Evolutionary conservation across 2,329 filamentous ascomycete species (phyloP), one percentile per base, ranked within the genome.

Genomic region (Phialemoniopsis sp.): DNA sequence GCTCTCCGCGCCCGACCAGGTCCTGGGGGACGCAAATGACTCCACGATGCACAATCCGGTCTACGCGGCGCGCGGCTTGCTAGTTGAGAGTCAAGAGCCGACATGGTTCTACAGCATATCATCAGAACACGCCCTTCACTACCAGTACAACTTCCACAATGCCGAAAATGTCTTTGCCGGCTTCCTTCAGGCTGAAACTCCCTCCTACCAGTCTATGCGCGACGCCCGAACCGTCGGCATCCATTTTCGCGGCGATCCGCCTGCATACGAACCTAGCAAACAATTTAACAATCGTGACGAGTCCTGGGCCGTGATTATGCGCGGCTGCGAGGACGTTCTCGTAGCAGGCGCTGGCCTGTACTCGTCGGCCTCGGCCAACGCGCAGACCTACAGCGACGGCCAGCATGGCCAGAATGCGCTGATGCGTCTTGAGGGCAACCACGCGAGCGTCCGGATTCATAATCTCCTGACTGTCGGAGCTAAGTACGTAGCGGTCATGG

Each of bases 1-100:
- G 79, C 74, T 79, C 46, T 86, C 81, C 80, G 76, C 78, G 19
- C 73, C 80, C 4, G 82, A 86, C 54, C 82, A 86, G 61, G 38
- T 29, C 15, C 54, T 88, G 87, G 16, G 80, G 82, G 49, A 36
- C 6, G 32, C 18, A 8, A 28, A 12, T 10, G 15, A 39, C 19
- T 30, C 26, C 34, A 36, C 29, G 29, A 18, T 13, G 8, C 29
- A 32, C 17, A 59, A 54, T 39, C 54, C 52, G 6, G 46, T 66
- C 21, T 65, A 57, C 34, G 54, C 46, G 6, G 62, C 55, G 55
- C 54, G 62, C 16, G 65, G 64, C 28, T 42, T 63, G 4, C 49
- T 63, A 3, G 47, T 64, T 16, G 61, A 66, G 41, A 53, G 51
- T 13, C 29, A 46, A 4, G 43, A 48, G 0, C 47, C 59, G 0